phyloP scores from a whole-genome alignment of 805 yeast genomes.

The Torulaspora microellipsoides region DNA sequence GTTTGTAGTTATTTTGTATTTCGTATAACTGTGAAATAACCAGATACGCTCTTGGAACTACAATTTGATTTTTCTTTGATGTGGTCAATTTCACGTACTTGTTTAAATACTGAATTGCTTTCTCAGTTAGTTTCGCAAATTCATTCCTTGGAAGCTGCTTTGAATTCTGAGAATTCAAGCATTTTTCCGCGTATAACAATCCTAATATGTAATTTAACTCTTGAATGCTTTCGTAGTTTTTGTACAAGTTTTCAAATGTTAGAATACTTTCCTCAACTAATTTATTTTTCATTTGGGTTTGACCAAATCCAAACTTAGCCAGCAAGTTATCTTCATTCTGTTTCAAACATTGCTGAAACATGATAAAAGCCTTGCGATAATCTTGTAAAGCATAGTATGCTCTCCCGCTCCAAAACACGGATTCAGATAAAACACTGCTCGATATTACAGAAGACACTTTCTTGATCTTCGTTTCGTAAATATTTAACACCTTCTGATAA shows the following conservation, averaged over 20 bases:
- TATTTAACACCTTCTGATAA: constrained; percentile 49
- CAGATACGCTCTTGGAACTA: constrained; percentile 59
- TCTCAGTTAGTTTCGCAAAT: constrained; percentile 32
- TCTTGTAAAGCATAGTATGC: constrained; percentile 58
- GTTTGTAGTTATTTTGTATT: constrained; percentile 51
- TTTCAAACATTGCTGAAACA: constrained; percentile 67
- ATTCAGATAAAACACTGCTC: constrained; percentile 49
- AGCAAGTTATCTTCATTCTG: constrained; percentile 59
- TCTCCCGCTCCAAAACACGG: constrained; percentile 83
- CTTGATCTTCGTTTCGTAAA: constrained; percentile 47
- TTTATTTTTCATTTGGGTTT: constrained; percentile 71
- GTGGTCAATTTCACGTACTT: constrained; percentile 61
- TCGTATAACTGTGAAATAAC: constrained; percentile 70
- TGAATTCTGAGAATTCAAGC: constrained; percentile 19
- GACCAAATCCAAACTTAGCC: constrained; percentile 80
- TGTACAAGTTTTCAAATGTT: constrained; percentile 71
- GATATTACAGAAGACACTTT: constrained; percentile 34
- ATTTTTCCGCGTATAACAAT: constrained; percentile 56
- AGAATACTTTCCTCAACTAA: constrained; percentile 78
- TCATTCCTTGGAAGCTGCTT: constrained; percentile 20
- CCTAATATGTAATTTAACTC: constrained; percentile 80
- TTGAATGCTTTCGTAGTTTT: constrained; percentile 59
- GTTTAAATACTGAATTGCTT: constrained; percentile 63
- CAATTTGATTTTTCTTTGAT: constrained; percentile 52
- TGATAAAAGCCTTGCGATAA: constrained; percentile 62